A percentile compares a stretch with the other conserved stretches of the same genome.
These are phyloP conservation scores for Calonectria multiphialidica DNA, from an alignment of 2,329 filamentous ascomycete genomes.

Conservation along the genomic window DNA sequence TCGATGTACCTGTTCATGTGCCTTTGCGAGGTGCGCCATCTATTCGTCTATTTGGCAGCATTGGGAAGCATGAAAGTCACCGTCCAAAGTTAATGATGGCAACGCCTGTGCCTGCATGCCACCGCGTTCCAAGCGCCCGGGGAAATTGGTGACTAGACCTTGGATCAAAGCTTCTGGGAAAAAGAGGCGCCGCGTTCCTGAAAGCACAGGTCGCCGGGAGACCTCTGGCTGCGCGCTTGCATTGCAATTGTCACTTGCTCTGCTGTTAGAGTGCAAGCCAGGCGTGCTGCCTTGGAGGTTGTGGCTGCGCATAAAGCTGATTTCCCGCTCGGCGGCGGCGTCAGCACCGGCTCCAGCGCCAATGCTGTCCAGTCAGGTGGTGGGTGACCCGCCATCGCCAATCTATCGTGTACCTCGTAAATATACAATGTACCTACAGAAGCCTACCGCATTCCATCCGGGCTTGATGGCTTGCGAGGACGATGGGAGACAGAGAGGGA, in stretches of 20 bases:
- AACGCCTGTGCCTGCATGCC: slow-evolving; percentile 6
- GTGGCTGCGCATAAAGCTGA: slow-evolving; percentile 29
- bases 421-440: neutral
- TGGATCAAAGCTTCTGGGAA: slow-evolving; percentile 18
- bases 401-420: neutral
- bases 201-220: slow-evolving; percentile 20
- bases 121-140: slow-evolving; percentile 3
- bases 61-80: slow-evolving; percentile 11
- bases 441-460: neutral
- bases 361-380: slow-evolving; percentile 18
- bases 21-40: neutral
- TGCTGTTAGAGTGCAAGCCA: neutral
- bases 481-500: neutral
- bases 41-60: slow-evolving; percentile 3
- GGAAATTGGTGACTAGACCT: neutral
- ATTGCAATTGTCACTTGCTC: neutral
- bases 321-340: slow-evolving; percentile 33
- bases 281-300: neutral
- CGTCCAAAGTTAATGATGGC: neutral
- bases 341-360: slow-evolving; percentile 28
- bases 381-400: slow-evolving; percentile 3
- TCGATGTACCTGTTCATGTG: slow-evolving; percentile 6
- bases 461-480: neutral
- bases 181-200: slow-evolving; percentile 12
- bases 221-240: slow-evolving; percentile 12